phyloP scores from a whole-genome alignment of 305 asterid species.

The Fraxinus angustifolia region DNA sequence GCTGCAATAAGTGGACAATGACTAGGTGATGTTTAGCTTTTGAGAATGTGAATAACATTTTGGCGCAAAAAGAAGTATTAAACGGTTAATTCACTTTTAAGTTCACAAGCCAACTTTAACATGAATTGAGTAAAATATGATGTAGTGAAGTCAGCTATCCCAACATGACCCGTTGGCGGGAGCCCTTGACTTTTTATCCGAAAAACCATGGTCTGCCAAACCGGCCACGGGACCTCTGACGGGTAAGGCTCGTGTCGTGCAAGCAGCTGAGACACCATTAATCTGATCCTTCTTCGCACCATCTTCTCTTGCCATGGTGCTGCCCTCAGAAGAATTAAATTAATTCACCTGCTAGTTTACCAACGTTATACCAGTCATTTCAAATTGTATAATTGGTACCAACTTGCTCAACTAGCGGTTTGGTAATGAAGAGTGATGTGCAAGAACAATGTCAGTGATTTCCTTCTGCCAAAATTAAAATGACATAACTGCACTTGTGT shows the following conservation, averaged over 20 bases:
- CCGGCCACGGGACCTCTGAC: neutral
- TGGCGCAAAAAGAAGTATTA: neutral
- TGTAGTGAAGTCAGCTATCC: neutral
- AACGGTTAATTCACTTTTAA: neutral
- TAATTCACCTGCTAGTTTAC: neutral
- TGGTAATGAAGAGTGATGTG: neutral
- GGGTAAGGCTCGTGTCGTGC: neutral
- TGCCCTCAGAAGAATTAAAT: neutral
- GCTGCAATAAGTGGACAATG: neutral
- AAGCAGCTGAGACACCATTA: neutral
- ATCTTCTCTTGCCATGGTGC: neutral
- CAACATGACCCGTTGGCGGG: neutral
- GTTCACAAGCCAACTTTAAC: no score
- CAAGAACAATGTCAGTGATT: neutral
- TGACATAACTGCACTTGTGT: neutral
- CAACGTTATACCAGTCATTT: neutral
- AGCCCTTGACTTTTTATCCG: neutral
- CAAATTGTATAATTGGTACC: neutral
- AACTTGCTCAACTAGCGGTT: neutral
- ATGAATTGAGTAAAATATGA: no score
- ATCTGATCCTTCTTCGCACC: neutral
- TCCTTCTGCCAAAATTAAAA: neutral
- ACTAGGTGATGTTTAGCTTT: neutral
- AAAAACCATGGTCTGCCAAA: neutral
- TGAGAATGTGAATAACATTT: neutral